A percentile compares a stretch with the other conserved stretches of the same genome.
These are phyloP conservation scores for Micractinium sp. DNA, from an alignment of 139 green algal species.

Conservation along the genomic window DNA sequence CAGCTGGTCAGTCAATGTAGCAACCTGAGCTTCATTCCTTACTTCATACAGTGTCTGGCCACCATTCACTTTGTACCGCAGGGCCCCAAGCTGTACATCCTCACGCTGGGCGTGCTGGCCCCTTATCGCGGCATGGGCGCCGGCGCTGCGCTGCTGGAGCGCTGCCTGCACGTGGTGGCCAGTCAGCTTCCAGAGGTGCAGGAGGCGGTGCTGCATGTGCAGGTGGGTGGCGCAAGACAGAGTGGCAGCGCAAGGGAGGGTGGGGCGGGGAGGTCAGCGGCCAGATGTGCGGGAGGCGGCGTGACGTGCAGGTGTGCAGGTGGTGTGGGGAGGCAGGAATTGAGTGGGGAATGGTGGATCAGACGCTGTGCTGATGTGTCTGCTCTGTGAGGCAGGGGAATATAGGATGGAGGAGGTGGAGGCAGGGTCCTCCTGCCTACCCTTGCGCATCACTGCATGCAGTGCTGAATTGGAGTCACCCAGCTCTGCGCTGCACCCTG, in stretches of 20 bases:
- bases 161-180: constrained; percentile 24
- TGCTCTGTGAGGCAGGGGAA: neutral
- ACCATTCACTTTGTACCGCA: constrained; percentile 1
- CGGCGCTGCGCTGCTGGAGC: constrained; percentile 45
- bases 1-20: neutral
- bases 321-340: neutral
- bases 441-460: neutral
- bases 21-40: neutral
- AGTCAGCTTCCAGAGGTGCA: constrained; percentile 43
- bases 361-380: neutral
- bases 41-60: too few relatives aligned
- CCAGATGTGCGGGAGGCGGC: neutral
- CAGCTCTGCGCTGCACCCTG: too few relatives aligned
- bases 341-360: neutral
- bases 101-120: constrained; percentile 87
- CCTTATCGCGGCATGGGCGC: constrained; percentile 81
- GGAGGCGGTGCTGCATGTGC: constrained; percentile 75
- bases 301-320: neutral
- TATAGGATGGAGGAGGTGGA: too few relatives aligned
- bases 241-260: neutral
- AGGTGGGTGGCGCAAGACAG: neutral
- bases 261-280: neutral
- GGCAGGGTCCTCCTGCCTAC: neutral
- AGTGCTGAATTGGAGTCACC: neutral
- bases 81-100: constrained; percentile 81